These are phyloP conservation scores for Yarrowia alimentaria DNA, from an alignment of 805 yeast species.

Conservation along the genomic window DNA sequence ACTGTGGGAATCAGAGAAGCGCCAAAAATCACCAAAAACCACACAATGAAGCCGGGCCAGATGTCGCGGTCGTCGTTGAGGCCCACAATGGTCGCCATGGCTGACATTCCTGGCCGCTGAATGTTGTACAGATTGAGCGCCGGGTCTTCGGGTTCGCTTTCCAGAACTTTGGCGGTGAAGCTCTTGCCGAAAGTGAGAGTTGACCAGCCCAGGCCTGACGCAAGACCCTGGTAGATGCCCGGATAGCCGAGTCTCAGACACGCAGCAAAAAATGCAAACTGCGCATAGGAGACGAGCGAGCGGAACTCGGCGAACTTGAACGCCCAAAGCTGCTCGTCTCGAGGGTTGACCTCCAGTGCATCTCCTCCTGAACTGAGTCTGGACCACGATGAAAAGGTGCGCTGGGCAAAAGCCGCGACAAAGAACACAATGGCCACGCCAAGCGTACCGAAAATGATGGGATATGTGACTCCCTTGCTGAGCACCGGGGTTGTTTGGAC, in stretches of 20 bases:
- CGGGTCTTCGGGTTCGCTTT: slow-evolving; percentile 21
- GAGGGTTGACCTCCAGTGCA: no score
- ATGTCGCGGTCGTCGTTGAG: slow-evolving; percentile 35
- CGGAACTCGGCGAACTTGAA: slow-evolving; percentile 46
- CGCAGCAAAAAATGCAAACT: slow-evolving; percentile 58
- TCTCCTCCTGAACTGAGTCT: no score
- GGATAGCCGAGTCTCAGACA: slow-evolving; percentile 55
- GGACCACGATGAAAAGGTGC: background rate
- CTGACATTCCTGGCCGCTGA: slow-evolving; percentile 32
- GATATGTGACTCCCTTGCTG: slow-evolving; percentile 42
- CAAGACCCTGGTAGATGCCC: slow-evolving; percentile 58
- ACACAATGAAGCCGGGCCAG: slow-evolving; percentile 41
- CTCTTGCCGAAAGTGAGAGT: slow-evolving; percentile 45
- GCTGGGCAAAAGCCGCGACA: slow-evolving; percentile 1
- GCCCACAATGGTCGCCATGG: slow-evolving; percentile 34
- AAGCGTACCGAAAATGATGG: slow-evolving; percentile 44
- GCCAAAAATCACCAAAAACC: slow-evolving; percentile 36
- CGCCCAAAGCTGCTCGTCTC: no score
- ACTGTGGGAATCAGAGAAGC: slow-evolving; percentile 36
- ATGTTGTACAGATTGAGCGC: slow-evolving; percentile 27
- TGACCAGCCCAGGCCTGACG: slow-evolving; percentile 54
- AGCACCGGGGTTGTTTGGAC: slow-evolving; percentile 52
- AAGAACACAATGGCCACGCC: slow-evolving; percentile 42
- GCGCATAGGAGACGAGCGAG: slow-evolving; percentile 48
- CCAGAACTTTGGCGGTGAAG: slow-evolving; percentile 31